Conservation (phyloP, 805 yeast species). For the Lachancea cidri region DNA sequence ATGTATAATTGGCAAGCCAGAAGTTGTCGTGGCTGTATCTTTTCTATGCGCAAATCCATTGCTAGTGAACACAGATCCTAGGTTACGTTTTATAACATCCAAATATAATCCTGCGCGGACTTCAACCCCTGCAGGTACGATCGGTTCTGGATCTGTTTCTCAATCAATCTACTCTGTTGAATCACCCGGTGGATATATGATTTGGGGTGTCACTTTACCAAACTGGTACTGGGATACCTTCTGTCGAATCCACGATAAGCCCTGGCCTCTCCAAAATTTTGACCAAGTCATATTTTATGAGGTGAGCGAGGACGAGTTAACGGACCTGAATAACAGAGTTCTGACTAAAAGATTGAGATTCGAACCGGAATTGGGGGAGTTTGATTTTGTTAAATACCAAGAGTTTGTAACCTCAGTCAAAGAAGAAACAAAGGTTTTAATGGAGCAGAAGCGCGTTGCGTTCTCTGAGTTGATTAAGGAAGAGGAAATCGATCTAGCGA, state of each 20-base stretch:
- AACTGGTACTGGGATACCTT: constrained; percentile 92
- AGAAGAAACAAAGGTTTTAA: constrained; percentile 42
- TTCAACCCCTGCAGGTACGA: constrained; percentile 93
- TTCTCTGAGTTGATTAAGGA: constrained; percentile 78
- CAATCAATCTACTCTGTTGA: constrained; percentile 95
- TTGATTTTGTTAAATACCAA: constrained; percentile 72
- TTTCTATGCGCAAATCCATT: constrained; percentile 92
- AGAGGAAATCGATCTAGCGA: constrained; percentile 67
- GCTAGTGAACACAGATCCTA: constrained; percentile 96
- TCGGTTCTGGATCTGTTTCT: constrained; percentile 97
- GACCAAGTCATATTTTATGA: constrained; percentile 95
- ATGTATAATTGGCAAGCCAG: constrained; percentile 84
- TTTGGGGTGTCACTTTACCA: constrained; percentile 94
- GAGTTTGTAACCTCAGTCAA: constrained; percentile 68
- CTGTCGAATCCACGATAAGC: constrained; percentile 57
- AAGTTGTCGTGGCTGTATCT: constrained; percentile 93
- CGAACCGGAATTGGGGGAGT: constrained; percentile 65
- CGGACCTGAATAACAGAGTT: constrained; percentile 61
- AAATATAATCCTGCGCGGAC: constrained; percentile 97
- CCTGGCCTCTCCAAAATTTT: constrained; percentile 89
- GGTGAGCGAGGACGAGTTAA: constrained; percentile 79
- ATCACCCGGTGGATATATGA: constrained; percentile 97
- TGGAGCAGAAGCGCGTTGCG: constrained; percentile 78
- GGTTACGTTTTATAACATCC: constrained; percentile 86
- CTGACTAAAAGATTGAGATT: constrained; percentile 63